Evolutionary conservation across 2,329 filamentous ascomycete genomes (phyloP), one percentile per base, ranked within the genome.

Genomic region (Camillea tinctor): DNA sequence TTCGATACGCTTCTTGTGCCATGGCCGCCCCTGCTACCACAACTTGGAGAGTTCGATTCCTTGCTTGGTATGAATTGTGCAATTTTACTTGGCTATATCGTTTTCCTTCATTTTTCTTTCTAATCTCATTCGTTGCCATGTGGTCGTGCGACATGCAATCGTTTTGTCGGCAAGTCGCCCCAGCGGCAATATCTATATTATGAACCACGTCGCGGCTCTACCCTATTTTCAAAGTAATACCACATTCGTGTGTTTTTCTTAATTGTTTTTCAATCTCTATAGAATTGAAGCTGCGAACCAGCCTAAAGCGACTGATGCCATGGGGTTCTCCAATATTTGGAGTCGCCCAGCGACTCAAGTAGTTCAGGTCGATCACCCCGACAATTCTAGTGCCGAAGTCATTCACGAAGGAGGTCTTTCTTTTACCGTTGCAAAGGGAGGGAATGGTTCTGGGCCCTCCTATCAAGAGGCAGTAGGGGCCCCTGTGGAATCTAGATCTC

Each of bases 381-480:
- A 64, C 52, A 57, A 54, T 19, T 69, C 64, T 21, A 60, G 49
- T 11, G 64, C 63, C 53, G 68, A 71, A 7, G 57, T 72, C 50
- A 62, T 72, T 23, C 67, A 60, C 53, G 71, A 72, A 36, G 70
- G 71, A 26, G 55, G 67, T 9, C 68, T 72, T 7, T 62, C 68
- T 17, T 72, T 70, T 50, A 71, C 68, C 2, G 51, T 65, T 15
- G 68, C 64, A 30, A 67, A 66, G 48, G 69, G 69, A 5, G 62
- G 68, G 22, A 86, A 86, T 67, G 77, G 77, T 48, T 75, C 78
- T 5, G 69, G 74, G 53, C 71, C 77, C 2, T 78, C 80, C 2
- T 85, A 84, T 65, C 85, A 88, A 63, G 85, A 88, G 66, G 84
- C 82, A 1, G 78, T 77, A 5, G 86, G 86, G 13, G 86, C 86